Evolutionary conservation across 352 stramenopile genomes (phyloP).

Genomic region (Globisporangium paddicum): DNA sequence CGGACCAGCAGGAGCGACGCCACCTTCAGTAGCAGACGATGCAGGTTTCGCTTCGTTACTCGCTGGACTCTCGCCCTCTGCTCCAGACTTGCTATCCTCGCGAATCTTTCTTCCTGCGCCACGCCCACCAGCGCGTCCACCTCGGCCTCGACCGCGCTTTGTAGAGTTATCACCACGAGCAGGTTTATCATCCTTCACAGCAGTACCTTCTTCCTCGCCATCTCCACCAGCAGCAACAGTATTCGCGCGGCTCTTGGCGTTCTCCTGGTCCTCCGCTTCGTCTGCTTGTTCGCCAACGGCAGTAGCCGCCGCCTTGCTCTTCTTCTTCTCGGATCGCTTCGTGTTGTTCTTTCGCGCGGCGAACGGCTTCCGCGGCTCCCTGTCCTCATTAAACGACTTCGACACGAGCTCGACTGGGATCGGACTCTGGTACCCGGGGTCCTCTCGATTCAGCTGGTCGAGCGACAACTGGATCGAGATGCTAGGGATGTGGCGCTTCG

Average conservation of each 20-base stretch:
- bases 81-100: slow-evolving; percentile 8
- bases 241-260: slow-evolving; percentile 2
- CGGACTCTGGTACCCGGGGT: slow-evolving; percentile 70
- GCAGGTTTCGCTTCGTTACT: slow-evolving; percentile 2
- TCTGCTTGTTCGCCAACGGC: slow-evolving; percentile 5
- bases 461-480: slow-evolving; percentile 77
- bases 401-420: slow-evolving; percentile 56
- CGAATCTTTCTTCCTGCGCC: slow-evolving; percentile 9
- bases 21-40: neutral
- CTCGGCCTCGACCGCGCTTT: slow-evolving; percentile 14
- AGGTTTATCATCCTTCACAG: slow-evolving; percentile 3
- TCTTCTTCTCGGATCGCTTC: slow-evolving; percentile 17
- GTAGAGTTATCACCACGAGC: neutral
- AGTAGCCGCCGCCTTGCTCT: slow-evolving; percentile 11
- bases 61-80: slow-evolving; percentile 4
- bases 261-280: slow-evolving; percentile 11
- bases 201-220: neutral
- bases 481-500: slow-evolving; percentile 58
- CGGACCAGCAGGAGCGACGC: neutral
- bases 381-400: slow-evolving; percentile 28
- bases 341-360: slow-evolving; percentile 18
- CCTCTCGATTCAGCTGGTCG: slow-evolving; percentile 45
- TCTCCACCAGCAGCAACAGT: neutral
- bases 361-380: slow-evolving; percentile 11
- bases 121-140: slow-evolving; percentile 20